Evolutionary conservation across 2,329 filamentous ascomycete genomes (phyloP).

Genomic region (Aspergillus sp.): DNA sequence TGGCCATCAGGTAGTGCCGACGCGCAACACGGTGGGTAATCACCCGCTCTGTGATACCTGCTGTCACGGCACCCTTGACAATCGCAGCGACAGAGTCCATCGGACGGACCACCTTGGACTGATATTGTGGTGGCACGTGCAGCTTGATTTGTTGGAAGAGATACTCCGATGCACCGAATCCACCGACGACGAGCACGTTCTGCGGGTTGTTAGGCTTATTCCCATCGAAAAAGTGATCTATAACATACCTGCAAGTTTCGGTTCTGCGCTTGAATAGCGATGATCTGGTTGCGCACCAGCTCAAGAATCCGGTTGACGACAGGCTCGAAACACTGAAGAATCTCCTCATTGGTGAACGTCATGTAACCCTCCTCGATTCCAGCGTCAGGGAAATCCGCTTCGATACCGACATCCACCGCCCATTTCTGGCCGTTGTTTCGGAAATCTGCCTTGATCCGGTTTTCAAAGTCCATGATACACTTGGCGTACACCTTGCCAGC

Average conservation of each 20-base stretch:
- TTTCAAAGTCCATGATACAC: conserved; percentile 99
- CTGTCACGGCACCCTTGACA: conserved; percentile 96
- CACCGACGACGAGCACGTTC: conserved; percentile 96
- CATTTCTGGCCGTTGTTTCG: conserved; percentile 98
- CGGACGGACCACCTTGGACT: conserved; percentile 94
- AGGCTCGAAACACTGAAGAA: conserved; percentile 97
- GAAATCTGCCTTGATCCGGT: conserved; percentile 99
- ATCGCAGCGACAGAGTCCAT: conserved; percentile 99
- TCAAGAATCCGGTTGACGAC: conserved; percentile 97
- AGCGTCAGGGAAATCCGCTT: conserved; percentile 96
- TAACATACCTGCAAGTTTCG: conserved; percentile 73
- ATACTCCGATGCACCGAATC: conserved; percentile 97
- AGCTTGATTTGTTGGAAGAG: conserved; percentile 99
- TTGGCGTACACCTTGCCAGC: conserved; percentile 98
- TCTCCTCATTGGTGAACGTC: conserved; percentile 99
- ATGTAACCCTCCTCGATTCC: conserved; percentile 99
- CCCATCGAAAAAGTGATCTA: not conserved
- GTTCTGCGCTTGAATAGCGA: conserved; percentile 98
- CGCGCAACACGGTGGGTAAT: conserved; percentile 96
- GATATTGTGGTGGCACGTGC: conserved; percentile 96
- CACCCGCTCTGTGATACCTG: conserved; percentile 95
- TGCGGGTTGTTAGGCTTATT: conserved; percentile 37
- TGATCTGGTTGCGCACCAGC: conserved; percentile 96
- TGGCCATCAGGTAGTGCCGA: conserved; percentile 98
- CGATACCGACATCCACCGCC: conserved; percentile 98